Conservation (phyloP, 139 green algal species). For the Tetraselmis chui region DNA sequence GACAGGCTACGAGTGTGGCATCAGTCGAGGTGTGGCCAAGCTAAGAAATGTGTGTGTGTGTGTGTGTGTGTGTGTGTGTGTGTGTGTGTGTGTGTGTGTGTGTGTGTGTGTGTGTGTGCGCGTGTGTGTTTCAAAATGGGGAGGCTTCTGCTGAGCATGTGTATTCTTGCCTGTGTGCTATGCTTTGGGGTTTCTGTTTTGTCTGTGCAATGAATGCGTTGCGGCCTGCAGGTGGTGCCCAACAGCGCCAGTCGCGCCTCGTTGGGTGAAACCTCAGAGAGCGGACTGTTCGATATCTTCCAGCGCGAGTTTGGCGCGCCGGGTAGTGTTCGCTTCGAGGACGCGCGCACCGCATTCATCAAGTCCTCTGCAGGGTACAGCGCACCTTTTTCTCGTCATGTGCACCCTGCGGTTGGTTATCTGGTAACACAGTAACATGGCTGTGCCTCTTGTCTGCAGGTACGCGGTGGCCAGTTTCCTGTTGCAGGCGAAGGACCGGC, state of each 20-base stretch:
- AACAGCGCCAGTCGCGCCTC: constrained; percentile 33
- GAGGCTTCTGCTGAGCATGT: too few relatives aligned
- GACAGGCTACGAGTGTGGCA: too few relatives aligned
- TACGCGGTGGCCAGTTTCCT: constrained; percentile 87
- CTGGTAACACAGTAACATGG: constrained; percentile 20
- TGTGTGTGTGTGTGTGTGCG: too few relatives aligned
- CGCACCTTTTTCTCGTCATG: too few relatives aligned
- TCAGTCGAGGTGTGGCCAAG: too few relatives aligned
- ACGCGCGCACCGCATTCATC: constrained; percentile 84
- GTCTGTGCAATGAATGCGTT: neutral
- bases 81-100: too few relatives aligned
- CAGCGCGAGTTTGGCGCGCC: constrained; percentile 75
- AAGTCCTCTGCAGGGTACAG: constrained; percentile 39
- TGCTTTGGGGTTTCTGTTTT: too few relatives aligned
- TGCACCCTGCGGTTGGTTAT: neutral
- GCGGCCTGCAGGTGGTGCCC: constrained; percentile 33
- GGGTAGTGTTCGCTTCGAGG: constrained; percentile 71
- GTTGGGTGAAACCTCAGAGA: constrained; percentile 86
- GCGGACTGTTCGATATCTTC: constrained; percentile 91
- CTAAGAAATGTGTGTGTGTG: too few relatives aligned
- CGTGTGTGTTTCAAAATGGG: too few relatives aligned
- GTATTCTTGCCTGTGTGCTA: neutral
- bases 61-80: too few relatives aligned
- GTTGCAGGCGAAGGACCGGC: constrained; percentile 89
- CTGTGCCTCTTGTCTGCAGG: constrained; percentile 16